A percentile compares a stretch with the other conserved stretches of the same genome.
Evolutionary conservation across 306 rosid genomes (phyloP).

Genomic region (Sicyos edulis): DNA sequence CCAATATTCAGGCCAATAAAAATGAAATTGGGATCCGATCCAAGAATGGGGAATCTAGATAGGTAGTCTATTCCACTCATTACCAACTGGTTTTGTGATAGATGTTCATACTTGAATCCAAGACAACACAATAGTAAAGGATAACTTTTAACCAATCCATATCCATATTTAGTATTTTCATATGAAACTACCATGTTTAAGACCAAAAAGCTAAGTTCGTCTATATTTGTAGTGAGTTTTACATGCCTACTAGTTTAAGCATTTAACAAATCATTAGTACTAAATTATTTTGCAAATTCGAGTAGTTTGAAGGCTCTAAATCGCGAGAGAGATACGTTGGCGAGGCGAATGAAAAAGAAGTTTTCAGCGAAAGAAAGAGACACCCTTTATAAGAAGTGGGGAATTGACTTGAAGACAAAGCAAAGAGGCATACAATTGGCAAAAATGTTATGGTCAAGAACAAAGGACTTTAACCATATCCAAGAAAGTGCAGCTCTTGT

Average conservation of each 20-base stretch:
- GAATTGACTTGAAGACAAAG: conserved; percentile 50
- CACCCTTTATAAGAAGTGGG: conserved; percentile 58
- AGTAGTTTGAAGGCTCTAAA: conserved; percentile 34
- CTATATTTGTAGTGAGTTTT: not conserved
- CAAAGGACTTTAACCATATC: conserved; percentile 47
- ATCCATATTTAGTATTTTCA: not conserved
- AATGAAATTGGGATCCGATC: too few relatives aligned
- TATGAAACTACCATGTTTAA: not conserved
- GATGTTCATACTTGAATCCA: not conserved
- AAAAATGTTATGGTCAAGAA: conserved; percentile 49
- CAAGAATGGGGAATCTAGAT: too few relatives aligned
- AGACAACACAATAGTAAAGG: not conserved
- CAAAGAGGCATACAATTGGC: conserved; percentile 67
- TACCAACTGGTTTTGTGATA: too few relatives aligned
- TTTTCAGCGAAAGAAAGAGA: conserved; percentile 51
- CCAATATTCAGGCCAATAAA: too few relatives aligned
- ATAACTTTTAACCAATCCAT: not conserved
- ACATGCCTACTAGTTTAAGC: not conserved
- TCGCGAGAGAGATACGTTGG: conserved; percentile 71
- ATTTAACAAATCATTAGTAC: too few relatives aligned
- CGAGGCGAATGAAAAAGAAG: conserved; percentile 62
- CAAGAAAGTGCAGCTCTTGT: conserved; percentile 67
- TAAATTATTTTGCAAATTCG: too few relatives aligned
- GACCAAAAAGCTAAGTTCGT: not conserved
- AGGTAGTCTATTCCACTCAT: too few relatives aligned